Evolutionary conservation across 192 early-diverging fungal genomes (phyloP).

Genomic region (Coemansia sp.): DNA sequence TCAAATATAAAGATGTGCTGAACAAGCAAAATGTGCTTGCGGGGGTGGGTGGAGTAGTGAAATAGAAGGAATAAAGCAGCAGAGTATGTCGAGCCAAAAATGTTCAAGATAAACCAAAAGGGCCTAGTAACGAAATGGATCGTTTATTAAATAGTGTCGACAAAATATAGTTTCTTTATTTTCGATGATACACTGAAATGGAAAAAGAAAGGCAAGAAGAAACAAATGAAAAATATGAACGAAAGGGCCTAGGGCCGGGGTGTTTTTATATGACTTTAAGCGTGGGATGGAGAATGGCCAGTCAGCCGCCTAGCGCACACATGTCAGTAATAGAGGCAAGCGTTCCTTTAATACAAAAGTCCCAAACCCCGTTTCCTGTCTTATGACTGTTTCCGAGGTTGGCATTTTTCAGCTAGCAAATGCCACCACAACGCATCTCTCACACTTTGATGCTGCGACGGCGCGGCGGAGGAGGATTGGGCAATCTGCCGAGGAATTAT

Average conservation of each 20-base stretch:
- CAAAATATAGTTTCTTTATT: neutral
- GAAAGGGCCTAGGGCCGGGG: neutral
- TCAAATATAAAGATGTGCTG: too few relatives aligned
- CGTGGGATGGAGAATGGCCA: too few relatives aligned
- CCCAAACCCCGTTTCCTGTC: too few relatives aligned
- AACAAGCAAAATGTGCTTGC: neutral
- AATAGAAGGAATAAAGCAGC: neutral
- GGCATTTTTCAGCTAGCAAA: too few relatives aligned
- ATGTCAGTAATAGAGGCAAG: neutral
- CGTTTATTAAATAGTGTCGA: neutral
- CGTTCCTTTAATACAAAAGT: too few relatives aligned
- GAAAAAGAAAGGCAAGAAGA: neutral
- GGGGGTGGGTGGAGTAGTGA: too few relatives aligned
- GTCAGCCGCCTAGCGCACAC: neutral
- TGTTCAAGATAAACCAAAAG: neutral
- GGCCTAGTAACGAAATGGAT: neutral
- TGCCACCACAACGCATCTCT: too few relatives aligned
- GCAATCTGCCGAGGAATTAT: too few relatives aligned
- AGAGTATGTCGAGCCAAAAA: neutral
- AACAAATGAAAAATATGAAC: neutral
- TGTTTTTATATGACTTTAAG: neutral
- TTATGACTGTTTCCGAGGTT: too few relatives aligned
- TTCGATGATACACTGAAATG: neutral
- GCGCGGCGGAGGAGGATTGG: too few relatives aligned
- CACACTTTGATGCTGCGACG: too few relatives aligned